Conservation (phyloP, 331 rosid genomes). For the Dryas integrifolia region DNA sequence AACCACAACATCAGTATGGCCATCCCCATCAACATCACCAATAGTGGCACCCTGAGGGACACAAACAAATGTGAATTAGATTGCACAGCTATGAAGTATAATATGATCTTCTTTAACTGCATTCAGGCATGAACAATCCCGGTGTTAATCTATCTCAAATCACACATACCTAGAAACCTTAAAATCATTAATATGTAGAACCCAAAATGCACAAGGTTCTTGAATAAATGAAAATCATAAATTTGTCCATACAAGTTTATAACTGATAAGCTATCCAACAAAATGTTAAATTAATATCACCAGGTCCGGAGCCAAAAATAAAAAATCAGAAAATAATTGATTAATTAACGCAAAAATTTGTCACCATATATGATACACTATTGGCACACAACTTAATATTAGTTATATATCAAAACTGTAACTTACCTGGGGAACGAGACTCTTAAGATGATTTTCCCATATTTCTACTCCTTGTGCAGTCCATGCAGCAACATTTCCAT, state of each 20-base stretch:
- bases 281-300: neutral
- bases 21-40: constrained; percentile 96
- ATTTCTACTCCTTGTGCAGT: constrained; percentile 78
- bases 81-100: neutral
- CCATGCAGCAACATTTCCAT: constrained; percentile 98
- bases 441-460: constrained; percentile 85
- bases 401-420: constrained; percentile 13
- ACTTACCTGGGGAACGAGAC: constrained; percentile 85
- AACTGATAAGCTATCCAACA: neutral
- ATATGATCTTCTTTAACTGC: neutral
- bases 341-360: neutral
- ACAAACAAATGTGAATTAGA: constrained; percentile 12
- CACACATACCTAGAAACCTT: constrained; percentile 1
- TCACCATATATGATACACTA: neutral
- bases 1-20: constrained; percentile 87
- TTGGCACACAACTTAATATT: neutral
- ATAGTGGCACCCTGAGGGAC: constrained; percentile 74
- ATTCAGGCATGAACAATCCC: neutral
- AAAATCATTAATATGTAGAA: neutral
- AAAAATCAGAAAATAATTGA: neutral
- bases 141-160: neutral
- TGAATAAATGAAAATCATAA: neutral
- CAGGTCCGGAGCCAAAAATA: neutral
- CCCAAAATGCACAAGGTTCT: neutral
- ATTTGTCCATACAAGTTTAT: neutral